Conservation (phyloP, 306 rosid species). For the Purshia tridentata region DNA sequence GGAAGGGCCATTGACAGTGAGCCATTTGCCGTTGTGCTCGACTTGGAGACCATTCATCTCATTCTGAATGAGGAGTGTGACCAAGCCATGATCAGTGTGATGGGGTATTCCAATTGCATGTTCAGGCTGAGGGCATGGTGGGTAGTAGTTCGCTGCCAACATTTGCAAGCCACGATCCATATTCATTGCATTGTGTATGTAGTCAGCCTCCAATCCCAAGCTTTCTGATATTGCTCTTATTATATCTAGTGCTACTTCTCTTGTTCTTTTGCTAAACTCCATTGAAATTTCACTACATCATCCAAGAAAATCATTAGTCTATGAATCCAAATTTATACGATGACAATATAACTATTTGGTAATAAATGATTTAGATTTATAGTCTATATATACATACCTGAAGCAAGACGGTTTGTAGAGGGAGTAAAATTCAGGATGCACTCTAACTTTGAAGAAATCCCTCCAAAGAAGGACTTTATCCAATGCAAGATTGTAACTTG, state of each 20-base stretch:
- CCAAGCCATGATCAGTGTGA: constrained; percentile 28
- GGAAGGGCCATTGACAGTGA: constrained; percentile 12
- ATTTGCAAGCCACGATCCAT: constrained; percentile 20
- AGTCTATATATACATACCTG: constrained; percentile 27
- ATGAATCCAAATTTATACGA: no score
- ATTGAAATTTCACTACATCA: constrained; percentile 15
- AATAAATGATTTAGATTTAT: no score
- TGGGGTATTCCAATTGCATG: constrained; percentile 26
- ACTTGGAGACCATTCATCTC: constrained; percentile 30
- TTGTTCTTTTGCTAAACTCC: constrained; percentile 2
- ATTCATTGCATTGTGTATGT: constrained; percentile 26
- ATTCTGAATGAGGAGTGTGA: constrained; percentile 23
- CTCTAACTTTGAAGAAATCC: constrained; percentile 41
- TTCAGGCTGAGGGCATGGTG: constrained; percentile 36
- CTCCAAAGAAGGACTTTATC: constrained; percentile 54
- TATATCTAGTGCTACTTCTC: constrained; percentile 16
- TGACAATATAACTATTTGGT: no score
- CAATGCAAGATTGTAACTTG: constrained; percentile 33
- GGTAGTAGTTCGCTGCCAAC: constrained; percentile 20
- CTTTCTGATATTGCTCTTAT: constrained; percentile 21
- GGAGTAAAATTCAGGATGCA: constrained; percentile 39
- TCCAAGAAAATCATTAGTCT: no score
- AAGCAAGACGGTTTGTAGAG: constrained; percentile 49
- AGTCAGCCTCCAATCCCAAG: constrained; percentile 25
- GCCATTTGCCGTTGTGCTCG: constrained; percentile 28